Percentiles rank a stretch among this genome's conserved stretches.
These are phyloP conservation scores for Populus simonii DNA, from an alignment of 345 rosid genomes.

Conservation along the genomic window DNA sequence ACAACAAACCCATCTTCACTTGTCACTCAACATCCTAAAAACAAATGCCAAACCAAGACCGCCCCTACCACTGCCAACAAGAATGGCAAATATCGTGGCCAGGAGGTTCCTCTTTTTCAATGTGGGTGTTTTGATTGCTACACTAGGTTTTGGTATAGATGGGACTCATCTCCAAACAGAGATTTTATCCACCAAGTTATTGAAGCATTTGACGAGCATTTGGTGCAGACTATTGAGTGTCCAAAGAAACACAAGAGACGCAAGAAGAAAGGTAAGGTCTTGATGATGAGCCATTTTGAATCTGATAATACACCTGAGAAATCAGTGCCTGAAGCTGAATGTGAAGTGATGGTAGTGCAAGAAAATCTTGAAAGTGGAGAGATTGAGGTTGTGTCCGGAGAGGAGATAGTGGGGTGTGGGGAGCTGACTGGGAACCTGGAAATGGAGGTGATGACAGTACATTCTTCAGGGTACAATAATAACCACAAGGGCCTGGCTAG, in stretches of 20 bases:
- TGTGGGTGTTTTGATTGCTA: constrained; percentile 33
- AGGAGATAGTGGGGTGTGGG: neutral
- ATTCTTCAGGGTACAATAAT: neutral
- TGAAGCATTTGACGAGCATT: constrained; percentile 32
- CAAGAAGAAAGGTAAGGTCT: constrained; percentile 6
- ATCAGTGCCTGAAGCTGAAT: neutral
- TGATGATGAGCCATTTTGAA: neutral
- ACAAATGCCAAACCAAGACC: constrained; percentile 11
- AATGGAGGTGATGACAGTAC: constrained; percentile 19
- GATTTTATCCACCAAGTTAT: constrained; percentile 25
- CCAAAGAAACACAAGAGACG: constrained; percentile 8
- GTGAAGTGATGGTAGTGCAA: neutral
- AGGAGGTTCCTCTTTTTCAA: constrained; percentile 1
- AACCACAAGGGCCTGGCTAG: constrained; percentile 31
- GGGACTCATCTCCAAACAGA: constrained; percentile 32
- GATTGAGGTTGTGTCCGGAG: neutral
- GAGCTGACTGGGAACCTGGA: neutral
- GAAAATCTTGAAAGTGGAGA: neutral
- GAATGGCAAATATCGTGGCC: neutral
- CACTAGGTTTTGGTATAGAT: constrained; percentile 26
- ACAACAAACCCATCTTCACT: neutral
- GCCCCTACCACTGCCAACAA: neutral
- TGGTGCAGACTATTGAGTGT: neutral
- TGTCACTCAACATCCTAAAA: neutral
- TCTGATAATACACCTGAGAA: neutral